phyloP scores from a whole-genome alignment of 129 eudicot species.

The Rutidosis leptorrhynchoides region DNA sequence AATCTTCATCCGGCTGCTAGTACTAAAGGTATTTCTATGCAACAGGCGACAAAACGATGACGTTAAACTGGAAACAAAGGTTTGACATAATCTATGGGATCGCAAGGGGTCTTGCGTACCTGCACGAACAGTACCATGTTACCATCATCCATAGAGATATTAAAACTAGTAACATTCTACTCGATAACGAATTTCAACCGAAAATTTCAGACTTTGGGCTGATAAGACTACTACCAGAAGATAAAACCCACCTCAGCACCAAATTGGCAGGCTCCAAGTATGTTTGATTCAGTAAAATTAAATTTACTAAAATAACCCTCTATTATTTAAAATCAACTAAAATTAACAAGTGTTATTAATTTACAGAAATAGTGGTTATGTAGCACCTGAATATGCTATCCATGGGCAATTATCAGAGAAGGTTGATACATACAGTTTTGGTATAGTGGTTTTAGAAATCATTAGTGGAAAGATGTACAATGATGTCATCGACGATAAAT shows the following conservation, averaged over 20 bases:
- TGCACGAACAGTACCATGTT: slow-evolving; percentile 73
- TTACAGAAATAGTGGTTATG: slow-evolving; percentile 43
- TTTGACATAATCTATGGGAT: slow-evolving; percentile 55
- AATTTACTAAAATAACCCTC: background rate
- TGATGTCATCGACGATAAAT: slow-evolving; percentile 30
- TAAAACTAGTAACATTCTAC: slow-evolving; percentile 65
- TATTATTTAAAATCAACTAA: background rate
- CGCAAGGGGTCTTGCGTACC: slow-evolving; percentile 73
- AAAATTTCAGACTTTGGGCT: slow-evolving; percentile 75
- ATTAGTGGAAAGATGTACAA: slow-evolving; percentile 59
- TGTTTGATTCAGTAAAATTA: slow-evolving; percentile 17
- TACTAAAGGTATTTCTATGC: background rate
- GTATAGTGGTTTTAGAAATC: slow-evolving; percentile 62
- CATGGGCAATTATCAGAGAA: slow-evolving; percentile 69
- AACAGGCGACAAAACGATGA: slow-evolving; percentile 47
- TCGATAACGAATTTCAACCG: slow-evolving; percentile 53
- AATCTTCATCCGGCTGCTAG: background rate
- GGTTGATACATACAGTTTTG: slow-evolving; percentile 74
- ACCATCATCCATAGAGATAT: slow-evolving; percentile 73
- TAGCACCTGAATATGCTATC: slow-evolving; percentile 72
- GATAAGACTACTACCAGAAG: slow-evolving; percentile 63
- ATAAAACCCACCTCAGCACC: slow-evolving; percentile 65
- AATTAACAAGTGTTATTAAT: background rate
- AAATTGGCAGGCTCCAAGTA: slow-evolving; percentile 58
- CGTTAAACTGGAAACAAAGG: slow-evolving; percentile 55